Conservation (phyloP, 352 stramenopile genomes). For the Phytophthora pluvialis region DNA sequence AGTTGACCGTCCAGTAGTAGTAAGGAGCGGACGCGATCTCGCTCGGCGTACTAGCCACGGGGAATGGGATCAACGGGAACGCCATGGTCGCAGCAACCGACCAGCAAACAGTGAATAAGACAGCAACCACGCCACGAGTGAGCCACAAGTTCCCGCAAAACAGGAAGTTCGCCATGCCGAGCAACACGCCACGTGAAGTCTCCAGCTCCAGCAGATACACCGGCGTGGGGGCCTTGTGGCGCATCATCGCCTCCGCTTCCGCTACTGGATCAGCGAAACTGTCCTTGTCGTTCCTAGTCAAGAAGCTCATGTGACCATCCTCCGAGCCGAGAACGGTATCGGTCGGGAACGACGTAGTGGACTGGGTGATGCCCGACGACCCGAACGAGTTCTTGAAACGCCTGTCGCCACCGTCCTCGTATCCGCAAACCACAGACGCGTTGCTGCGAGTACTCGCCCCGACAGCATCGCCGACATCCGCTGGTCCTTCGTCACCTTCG, state of each 20-base stretch:
- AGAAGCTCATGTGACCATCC: conserved; percentile 30
- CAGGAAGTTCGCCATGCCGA: conserved; percentile 34
- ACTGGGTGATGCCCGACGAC: conserved; percentile 40
- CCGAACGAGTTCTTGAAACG: conserved; percentile 47
- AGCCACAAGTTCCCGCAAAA: conserved; percentile 40
- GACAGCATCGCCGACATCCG: conserved; percentile 9
- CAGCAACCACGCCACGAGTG: conserved; percentile 25
- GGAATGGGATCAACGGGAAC: conserved; percentile 36
- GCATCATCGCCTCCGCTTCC: conserved; percentile 22
- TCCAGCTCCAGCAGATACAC: conserved; percentile 39
- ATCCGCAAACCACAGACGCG: conserved; percentile 19
- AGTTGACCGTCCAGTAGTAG: conserved; percentile 49
- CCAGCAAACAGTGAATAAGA: conserved; percentile 38
- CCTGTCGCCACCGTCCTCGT: conserved; percentile 28
- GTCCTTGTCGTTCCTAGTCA: conserved; percentile 41
- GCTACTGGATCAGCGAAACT: conserved; percentile 40
- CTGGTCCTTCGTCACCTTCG: conserved; percentile 36
- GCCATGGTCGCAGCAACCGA: conserved; percentile 35
- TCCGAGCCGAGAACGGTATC: conserved; percentile 26
- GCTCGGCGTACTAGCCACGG: conserved; percentile 35
- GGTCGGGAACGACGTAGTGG: conserved; percentile 34
- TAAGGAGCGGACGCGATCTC: conserved; percentile 41
- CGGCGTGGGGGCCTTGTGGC: conserved; percentile 23
- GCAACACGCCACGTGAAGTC: conserved; percentile 28
- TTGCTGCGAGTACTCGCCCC: conserved; percentile 24